Conservation (phyloP, 108 stramenopile genomes). For the Cyclotella baltica region DNA sequence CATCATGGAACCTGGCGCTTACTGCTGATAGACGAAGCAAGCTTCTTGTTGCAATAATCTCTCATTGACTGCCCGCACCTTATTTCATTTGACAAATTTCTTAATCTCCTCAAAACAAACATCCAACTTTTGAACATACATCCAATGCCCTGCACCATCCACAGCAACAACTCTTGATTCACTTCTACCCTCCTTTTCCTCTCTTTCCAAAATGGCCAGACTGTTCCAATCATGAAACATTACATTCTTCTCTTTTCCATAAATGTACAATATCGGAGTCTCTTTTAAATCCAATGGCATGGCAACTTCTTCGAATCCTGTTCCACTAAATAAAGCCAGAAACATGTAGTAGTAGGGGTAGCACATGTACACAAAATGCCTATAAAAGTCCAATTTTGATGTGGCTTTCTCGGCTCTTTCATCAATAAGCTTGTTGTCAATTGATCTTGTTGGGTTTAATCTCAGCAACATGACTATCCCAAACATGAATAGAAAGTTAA, state of each 20-base stretch:
- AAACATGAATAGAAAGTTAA: slow-evolving; percentile 5
- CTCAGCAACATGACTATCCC: slow-evolving; percentile 23
- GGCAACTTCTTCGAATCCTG: background rate
- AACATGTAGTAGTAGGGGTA: slow-evolving; percentile 57
- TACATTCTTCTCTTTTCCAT: slow-evolving; percentile 56
- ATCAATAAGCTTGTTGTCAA: slow-evolving; percentile 27
- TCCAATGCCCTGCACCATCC: slow-evolving; percentile 62
- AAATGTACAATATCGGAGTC: slow-evolving; percentile 62
- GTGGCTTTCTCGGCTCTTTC: background rate
- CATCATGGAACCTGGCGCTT: background rate
- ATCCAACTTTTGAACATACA: slow-evolving; percentile 54
- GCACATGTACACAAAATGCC: slow-evolving; percentile 46
- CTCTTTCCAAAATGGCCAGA: slow-evolving; percentile 53
- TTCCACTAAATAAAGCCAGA: slow-evolving; percentile 10
- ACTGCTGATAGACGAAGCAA: too few species aligned
- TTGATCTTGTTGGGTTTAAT: slow-evolving; percentile 15
- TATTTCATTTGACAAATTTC: slow-evolving; percentile 10
- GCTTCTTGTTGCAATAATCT: too few species aligned
- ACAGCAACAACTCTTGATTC: slow-evolving; percentile 44
- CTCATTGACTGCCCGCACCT: too few species aligned
- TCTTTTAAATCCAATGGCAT: slow-evolving; percentile 47
- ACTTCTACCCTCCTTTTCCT: slow-evolving; percentile 39
- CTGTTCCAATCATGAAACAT: slow-evolving; percentile 55
- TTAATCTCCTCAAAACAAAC: slow-evolving; percentile 34
- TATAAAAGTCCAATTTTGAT: background rate